A percentile compares a stretch with the other conserved stretches of the same genome.
Conservation (phyloP, 2,329 filamentous ascomycete genomes). For the Neonectria sp. region DNA sequence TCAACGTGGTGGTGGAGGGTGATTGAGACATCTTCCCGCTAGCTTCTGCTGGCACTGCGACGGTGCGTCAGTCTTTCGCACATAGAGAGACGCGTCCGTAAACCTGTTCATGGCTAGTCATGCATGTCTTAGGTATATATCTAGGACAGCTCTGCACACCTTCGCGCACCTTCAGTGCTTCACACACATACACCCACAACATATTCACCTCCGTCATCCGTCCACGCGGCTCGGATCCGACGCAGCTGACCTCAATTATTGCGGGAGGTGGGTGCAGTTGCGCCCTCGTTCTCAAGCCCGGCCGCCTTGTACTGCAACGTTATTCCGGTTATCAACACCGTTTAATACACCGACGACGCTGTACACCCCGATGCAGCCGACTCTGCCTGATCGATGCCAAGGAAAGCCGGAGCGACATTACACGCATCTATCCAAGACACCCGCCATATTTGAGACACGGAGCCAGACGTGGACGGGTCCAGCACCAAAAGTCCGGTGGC, state of each 20-base stretch:
- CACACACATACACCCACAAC: neutral
- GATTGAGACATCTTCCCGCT: constrained; percentile 14
- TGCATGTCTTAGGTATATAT: neutral
- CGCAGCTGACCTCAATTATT: constrained; percentile 26
- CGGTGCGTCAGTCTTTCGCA: neutral
- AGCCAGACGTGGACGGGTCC: constrained; percentile 45
- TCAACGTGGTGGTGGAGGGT: constrained; percentile 11
- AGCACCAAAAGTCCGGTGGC: constrained; percentile 39
- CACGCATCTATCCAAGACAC: constrained; percentile 42
- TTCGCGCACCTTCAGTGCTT: neutral
- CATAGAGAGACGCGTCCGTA: neutral
- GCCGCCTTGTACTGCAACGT: neutral
- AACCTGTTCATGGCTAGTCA: neutral
- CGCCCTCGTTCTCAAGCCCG: constrained; percentile 16
- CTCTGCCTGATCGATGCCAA: constrained; percentile 38
- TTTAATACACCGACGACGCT: constrained; percentile 9
- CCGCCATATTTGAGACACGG: constrained; percentile 43
- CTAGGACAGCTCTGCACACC: constrained; percentile 15
- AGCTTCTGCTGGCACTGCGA: constrained; percentile 9
- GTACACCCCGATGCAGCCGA: constrained; percentile 32
- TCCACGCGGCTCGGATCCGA: constrained; percentile 14
- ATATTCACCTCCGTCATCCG: constrained; percentile 5
- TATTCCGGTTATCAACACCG: neutral
- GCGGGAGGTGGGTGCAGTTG: neutral
- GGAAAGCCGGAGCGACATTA: constrained; percentile 12